These are phyloP conservation scores for Candida stauntonica DNA, from an alignment of 805 yeast species.

Conservation along the genomic window DNA sequence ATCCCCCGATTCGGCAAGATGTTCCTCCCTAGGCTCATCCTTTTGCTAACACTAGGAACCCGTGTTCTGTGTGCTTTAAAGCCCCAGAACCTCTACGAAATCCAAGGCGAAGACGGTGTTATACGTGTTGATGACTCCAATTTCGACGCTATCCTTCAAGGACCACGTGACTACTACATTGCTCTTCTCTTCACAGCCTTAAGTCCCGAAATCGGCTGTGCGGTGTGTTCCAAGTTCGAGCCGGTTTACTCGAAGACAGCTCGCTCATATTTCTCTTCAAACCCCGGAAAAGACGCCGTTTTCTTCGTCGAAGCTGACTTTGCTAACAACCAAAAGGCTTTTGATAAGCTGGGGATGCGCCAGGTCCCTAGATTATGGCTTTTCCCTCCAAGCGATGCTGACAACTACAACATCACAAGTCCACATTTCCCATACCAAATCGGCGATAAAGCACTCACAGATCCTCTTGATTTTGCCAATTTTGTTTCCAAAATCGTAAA, in stretches of 20 bases:
- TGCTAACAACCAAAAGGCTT: conserved; percentile 36
- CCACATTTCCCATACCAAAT: conserved; percentile 35
- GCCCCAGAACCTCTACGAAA: conserved; percentile 11
- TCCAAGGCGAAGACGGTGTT: conserved; percentile 30
- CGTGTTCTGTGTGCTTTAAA: conserved; percentile 10
- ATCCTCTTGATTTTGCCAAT: conserved; percentile 47
- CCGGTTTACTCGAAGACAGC: conserved; percentile 39
- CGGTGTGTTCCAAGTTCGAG: conserved; percentile 41
- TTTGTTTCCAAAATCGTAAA: conserved; percentile 45
- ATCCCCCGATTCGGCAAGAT: too few relatives aligned
- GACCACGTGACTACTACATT: conserved; percentile 48
- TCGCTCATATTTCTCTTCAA: conserved; percentile 39
- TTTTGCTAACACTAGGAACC: not conserved
- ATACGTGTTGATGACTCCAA: conserved; percentile 36
- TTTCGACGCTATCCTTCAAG: conserved; percentile 37
- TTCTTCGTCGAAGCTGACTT: conserved; percentile 52
- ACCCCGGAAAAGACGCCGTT: conserved; percentile 37
- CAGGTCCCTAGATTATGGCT: conserved; percentile 68
- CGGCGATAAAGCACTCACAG: conserved; percentile 29
- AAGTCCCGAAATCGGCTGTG: conserved; percentile 39
- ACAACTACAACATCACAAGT: conserved; percentile 24
- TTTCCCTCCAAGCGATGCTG: conserved; percentile 44
- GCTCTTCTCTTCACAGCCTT: conserved; percentile 52
- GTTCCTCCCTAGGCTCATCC: too few relatives aligned
- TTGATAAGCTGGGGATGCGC: conserved; percentile 38